A percentile compares a stretch with the other conserved stretches of the same genome.
These are phyloP conservation scores for Centaurea solstitialis DNA, from an alignment of 129 eudicot species.

Conservation along the genomic window DNA sequence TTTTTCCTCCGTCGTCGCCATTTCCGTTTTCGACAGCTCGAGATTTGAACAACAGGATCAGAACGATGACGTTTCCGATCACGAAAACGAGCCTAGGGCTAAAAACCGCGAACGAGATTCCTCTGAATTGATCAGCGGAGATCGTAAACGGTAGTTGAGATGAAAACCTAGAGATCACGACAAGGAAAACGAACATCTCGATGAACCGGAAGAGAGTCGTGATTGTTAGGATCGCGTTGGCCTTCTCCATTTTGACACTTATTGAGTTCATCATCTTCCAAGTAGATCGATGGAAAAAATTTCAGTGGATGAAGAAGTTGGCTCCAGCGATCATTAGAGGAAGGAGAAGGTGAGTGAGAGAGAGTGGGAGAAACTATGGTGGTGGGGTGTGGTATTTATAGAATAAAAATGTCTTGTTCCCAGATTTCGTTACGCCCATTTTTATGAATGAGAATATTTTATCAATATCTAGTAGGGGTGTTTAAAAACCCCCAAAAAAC, in stretches of 20 bases:
- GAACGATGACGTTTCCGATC: constrained; percentile 66
- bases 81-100: constrained; percentile 71
- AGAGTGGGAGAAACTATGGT: background rate
- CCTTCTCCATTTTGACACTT: constrained; percentile 57
- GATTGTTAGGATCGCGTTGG: constrained; percentile 49
- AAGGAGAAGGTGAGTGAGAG: constrained; percentile 3
- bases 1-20: background rate
- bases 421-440: background rate
- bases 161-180: constrained; percentile 46
- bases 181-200: constrained; percentile 47
- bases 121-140: constrained; percentile 39
- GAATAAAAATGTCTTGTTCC: background rate
- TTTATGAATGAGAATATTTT: too few species aligned
- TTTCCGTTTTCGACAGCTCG: constrained; percentile 22
- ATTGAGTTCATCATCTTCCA: constrained; percentile 75
- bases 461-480: too few species aligned
- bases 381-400: constrained; percentile 24
- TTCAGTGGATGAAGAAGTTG: constrained; percentile 27
- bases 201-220: constrained; percentile 52
- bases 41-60: constrained; percentile 53
- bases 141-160: constrained; percentile 43
- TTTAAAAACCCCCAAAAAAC: too few species aligned
- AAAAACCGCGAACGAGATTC: constrained; percentile 29
- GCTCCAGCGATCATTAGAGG: constrained; percentile 30
- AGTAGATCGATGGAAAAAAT: constrained; percentile 14